phyloP scores from a whole-genome alignment of 257 asterid species.

The Avicennia marina region DNA sequence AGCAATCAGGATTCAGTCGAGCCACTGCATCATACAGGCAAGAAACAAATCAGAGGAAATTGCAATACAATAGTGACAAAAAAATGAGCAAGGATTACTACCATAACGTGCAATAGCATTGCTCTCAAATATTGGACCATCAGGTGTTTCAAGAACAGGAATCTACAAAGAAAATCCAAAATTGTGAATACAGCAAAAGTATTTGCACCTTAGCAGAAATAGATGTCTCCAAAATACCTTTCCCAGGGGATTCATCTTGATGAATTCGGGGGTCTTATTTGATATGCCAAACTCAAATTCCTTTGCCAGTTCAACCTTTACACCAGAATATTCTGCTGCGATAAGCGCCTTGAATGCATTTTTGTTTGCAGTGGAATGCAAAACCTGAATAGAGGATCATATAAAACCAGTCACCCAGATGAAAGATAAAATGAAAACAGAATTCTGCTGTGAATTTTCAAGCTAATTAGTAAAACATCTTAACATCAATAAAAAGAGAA shows the following conservation, averaged over 20 bases:
- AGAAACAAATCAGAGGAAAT: conserved; percentile 4
- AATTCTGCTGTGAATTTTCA: neutral
- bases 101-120: conserved; percentile 96
- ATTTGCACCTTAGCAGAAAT: neutral
- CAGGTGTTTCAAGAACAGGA: conserved; percentile 93
- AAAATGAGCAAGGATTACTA: conserved; percentile 11
- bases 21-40: conserved; percentile 44
- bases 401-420: neutral
- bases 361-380: conserved; percentile 56
- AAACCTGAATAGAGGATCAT: conserved; percentile 34
- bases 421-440: neutral
- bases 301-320: conserved; percentile 47
- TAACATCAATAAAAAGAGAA: too few species aligned
- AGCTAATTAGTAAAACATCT: neutral
- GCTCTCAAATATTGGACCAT: conserved; percentile 83
- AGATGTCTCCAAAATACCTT: conserved; percentile 38
- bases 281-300: conserved; percentile 71
- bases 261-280: conserved; percentile 71
- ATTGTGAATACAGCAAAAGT: neutral
- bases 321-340: conserved; percentile 60
- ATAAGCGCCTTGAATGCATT: conserved; percentile 55
- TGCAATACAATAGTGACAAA: neutral
- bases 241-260: conserved; percentile 89
- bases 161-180: conserved; percentile 36
- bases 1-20: conserved; percentile 35